Evolutionary conservation across 2,329 filamentous ascomycete genomes (phyloP), one percentile per base, ranked within the genome.

Genomic region (Colletotrichum eleusines): DNA sequence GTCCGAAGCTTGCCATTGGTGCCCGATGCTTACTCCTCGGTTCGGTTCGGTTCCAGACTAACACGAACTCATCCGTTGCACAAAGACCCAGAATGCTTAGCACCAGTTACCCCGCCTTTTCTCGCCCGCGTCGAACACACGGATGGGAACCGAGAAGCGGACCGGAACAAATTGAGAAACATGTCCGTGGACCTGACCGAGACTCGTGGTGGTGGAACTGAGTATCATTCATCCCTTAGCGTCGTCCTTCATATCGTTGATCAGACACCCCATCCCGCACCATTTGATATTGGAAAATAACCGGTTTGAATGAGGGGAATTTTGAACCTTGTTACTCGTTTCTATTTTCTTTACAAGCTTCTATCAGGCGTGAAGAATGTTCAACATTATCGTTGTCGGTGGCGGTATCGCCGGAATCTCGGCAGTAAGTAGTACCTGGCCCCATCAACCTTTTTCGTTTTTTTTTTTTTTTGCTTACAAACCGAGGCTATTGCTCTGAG

Each of bases 401-500:
- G 72, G 72, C 11, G 72, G 72, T 6, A 73, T 73, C 3, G 57
- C 65, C 7, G 72, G 72, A 12, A 51, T 73, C 5, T 59, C 65
- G 18, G 38, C 69, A n/a, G 69, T 72, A 16, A 46, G 53, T 60
- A 40, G 40, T 57, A 14, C 5, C 20, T 23, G 1, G 28, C 9
- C 9, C 11, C 4, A 23, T 20, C 18, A 23, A 2, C 26, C 11
- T n/a, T 20, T 8, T 7, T 9, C 0, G 5, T 0, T 7, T 14
- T 16, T 14, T 16, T 6, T 44, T 66, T 0, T 7, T 14, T 16
- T 14, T 16, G 9, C 50, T 66, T 16, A 66, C 16, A 12, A 2
- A 6, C 16, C 2, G 11, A 79, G 74, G 79, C 80, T n/a, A 79
- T 82, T 38, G 81, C 81, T 6, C 74, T 83, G 14, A 76, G 81